phyloP scores from a whole-genome alignment of 257 asterid genomes.

The Solanum sparsipilum region DNA sequence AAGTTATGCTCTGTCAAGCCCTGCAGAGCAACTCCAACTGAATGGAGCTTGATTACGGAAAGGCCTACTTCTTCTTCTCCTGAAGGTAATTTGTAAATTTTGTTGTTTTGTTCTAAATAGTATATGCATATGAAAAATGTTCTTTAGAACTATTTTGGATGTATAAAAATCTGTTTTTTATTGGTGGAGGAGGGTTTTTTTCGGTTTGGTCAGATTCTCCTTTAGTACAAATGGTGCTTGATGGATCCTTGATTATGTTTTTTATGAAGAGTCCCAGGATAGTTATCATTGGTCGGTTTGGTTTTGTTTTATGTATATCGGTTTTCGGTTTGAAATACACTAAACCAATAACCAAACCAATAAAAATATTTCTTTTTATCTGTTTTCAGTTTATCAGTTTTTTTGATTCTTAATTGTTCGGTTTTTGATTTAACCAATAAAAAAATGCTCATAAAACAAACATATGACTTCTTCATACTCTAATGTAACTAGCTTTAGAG shows the following conservation, averaged over 20 bases:
- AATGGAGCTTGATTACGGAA: slow-evolving; percentile 53
- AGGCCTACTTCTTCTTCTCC: slow-evolving; percentile 44
- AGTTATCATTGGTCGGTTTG: neutral
- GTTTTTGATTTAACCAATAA: no score
- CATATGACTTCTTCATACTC: no score
- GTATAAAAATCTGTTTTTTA: neutral
- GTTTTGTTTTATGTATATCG: neutral
- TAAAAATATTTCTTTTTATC: no score
- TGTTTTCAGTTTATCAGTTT: no score
- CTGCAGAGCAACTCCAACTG: slow-evolving; percentile 39
- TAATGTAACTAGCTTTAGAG: no score
- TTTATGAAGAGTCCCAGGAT: neutral
- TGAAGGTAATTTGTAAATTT: slow-evolving; percentile 27
- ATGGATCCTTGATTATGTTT: neutral
- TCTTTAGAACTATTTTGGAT: neutral
- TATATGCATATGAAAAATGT: neutral
- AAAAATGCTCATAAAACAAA: no score
- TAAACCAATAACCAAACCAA: neutral
- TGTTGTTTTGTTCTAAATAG: neutral
- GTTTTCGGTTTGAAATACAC: neutral
- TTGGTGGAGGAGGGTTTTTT: neutral
- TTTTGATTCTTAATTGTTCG: no score
- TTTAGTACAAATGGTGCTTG: neutral
- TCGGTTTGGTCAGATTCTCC: neutral
- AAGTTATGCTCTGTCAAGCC: slow-evolving; percentile 30